Evolutionary conservation across 192 early-diverging fungal genomes (phyloP), one percentile per base, ranked within the genome.

Genomic region (Dissophora globulifera): DNA sequence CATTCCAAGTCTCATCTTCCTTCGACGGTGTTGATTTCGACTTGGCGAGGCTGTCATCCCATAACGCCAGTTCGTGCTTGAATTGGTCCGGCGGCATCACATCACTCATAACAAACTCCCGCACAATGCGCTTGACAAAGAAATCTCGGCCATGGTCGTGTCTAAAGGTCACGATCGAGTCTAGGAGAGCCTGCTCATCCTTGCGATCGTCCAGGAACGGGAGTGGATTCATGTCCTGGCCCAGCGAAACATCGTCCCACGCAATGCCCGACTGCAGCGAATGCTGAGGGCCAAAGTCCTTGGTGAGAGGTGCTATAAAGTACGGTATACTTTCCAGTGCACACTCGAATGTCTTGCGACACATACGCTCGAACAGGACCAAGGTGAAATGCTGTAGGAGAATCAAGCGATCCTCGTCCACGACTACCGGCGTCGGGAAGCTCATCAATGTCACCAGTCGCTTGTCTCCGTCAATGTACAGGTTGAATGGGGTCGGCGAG

Each of bases 351-450:
- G 68, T 78, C 54, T 76, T 78, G 23, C 83, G 79, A 29, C 80
- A 58, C 7, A 89, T 69, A 8, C 85, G 79, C 9, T 69, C 51
- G 35, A 88, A 64, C 8, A 86, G 27, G 13, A 81, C 69, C 3
- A 88, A 54, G 0, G 86, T 90, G 49, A 85, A 91, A n/a, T 81
- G 65, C 8, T 79, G 82, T 1, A 90, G 53, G 2, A 52, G n/a
- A 0, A 84, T 78, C 0, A 86, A 62, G 19, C 82, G 76, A 10
- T 79, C 80, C 1, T 47, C 16, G 8, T 65, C 58, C 23, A 88
- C 45, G 4, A 66, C 20, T 11, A 83, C 29, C 13, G 63, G 47
- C 0, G 20, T 19, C 1, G 50, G 20, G 11, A 72, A 42, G 22
- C 58, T 57, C 4, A 51, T 46, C 12, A 84, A 19, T 12, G 60